Evolutionary conservation across 768 basidiomycete genomes (phyloP).

Genomic region (Tylopilus cervinicoccineus): DNA sequence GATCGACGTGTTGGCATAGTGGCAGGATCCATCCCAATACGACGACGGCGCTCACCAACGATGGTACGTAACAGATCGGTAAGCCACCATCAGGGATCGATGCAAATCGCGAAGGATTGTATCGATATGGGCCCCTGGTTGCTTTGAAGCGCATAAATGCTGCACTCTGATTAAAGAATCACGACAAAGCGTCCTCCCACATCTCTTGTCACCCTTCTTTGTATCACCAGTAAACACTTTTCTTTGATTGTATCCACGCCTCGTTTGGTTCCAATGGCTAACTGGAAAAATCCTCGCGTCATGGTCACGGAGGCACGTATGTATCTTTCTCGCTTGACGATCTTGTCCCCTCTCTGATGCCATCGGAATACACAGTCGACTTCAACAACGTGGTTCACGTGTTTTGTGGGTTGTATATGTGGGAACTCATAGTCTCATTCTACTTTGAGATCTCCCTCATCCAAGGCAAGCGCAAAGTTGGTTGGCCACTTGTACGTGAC

Average conservation of each 20-base stretch:
- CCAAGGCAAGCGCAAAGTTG: constrained; percentile 51
- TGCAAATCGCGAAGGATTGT: constrained; percentile 6
- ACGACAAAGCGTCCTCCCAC: constrained; percentile 3
- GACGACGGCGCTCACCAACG: neutral
- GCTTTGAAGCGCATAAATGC: constrained; percentile 22
- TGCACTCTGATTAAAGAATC: constrained; percentile 1
- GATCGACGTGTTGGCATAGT: neutral
- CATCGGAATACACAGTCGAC: constrained; percentile 36
- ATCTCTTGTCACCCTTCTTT: constrained; percentile 5
- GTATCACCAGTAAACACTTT: constrained; percentile 2
- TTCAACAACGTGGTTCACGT: constrained; percentile 58
- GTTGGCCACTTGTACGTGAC: constrained; percentile 64
- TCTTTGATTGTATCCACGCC: constrained; percentile 11
- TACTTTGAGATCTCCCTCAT: constrained; percentile 68
- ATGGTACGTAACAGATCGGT: constrained; percentile 18
- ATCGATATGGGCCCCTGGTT: constrained; percentile 20
- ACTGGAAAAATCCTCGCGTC: constrained; percentile 22
- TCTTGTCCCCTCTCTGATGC: neutral
- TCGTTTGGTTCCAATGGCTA: constrained; percentile 20
- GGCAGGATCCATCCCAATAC: neutral
- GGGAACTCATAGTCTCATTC: constrained; percentile 62
- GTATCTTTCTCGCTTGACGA: constrained; percentile 4
- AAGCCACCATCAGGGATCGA: constrained; percentile 8
- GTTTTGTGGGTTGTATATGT: constrained; percentile 64
- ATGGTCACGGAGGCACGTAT: constrained; percentile 22